A percentile compares a stretch with the other conserved stretches of the same genome.
Evolutionary conservation across 192 early-diverging fungal genomes (phyloP).

Genomic region (Linnemannia elongata): DNA sequence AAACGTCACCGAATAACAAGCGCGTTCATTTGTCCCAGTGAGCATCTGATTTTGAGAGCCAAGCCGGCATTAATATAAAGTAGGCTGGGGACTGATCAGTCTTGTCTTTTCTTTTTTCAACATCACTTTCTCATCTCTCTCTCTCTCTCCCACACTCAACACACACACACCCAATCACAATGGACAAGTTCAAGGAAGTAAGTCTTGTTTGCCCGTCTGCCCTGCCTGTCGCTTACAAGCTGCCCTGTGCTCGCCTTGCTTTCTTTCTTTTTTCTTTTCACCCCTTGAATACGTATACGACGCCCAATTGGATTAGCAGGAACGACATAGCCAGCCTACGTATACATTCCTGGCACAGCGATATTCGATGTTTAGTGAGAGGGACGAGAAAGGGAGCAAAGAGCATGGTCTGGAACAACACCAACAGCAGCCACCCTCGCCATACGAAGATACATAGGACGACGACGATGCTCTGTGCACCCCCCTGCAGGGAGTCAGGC

Average conservation of each 20-base stretch:
- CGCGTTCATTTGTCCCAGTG: slow-evolving; percentile 2
- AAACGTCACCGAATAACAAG: slow-evolving; percentile 25
- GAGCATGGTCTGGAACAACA: background rate
- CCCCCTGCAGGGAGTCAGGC: background rate
- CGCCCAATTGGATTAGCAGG: background rate
- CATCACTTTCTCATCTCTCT: slow-evolving; percentile 18
- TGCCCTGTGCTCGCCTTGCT: background rate
- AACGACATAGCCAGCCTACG: background rate
- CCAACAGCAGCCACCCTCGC: background rate
- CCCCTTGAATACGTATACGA: background rate
- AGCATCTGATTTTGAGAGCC: background rate
- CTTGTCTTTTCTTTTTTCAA: slow-evolving; percentile 16
- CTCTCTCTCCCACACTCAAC: slow-evolving; percentile 11
- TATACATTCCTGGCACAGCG: background rate
- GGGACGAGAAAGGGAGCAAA: background rate
- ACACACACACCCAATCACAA: slow-evolving; percentile 34
- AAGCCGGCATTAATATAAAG: slow-evolving; percentile 10
- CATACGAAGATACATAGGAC: no score
- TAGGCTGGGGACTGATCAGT: background rate
- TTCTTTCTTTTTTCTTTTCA: background rate
- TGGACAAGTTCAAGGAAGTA: slow-evolving; percentile 72
- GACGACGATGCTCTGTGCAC: no score
- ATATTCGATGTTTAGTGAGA: slow-evolving; percentile 1
- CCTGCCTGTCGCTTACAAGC: background rate
- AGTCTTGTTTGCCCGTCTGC: slow-evolving; percentile 14